Conservation (phyloP, 345 rosid species). For the Lenwebbia sp. region DNA sequence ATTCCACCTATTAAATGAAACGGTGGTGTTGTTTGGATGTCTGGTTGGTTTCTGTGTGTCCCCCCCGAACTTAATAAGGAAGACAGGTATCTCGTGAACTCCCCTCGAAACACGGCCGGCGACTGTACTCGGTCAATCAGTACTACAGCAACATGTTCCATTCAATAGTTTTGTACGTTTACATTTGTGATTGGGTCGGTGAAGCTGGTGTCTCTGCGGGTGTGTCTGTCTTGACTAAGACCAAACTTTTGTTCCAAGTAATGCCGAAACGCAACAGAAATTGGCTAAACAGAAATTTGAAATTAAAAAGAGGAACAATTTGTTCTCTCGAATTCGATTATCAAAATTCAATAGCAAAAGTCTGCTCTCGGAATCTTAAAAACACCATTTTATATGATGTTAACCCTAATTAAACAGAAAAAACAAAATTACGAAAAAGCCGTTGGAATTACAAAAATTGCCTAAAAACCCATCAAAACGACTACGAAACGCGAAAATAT, state of each 20-base stretch:
- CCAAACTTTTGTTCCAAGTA: neutral
- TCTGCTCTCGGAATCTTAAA: no score
- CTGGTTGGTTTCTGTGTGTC: neutral
- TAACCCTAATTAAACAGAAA: no score
- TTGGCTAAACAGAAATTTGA: no score
- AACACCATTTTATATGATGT: no score
- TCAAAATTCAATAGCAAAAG: no score
- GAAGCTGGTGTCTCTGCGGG: neutral
- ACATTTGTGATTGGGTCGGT: neutral
- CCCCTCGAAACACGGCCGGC: neutral
- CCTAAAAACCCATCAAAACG: no score
- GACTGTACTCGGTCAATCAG: neutral
- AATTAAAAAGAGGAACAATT: no score
- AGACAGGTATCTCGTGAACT: neutral
- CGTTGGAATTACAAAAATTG: no score
- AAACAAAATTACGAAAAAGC: no score
- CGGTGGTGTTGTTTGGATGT: neutral
- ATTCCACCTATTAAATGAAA: constrained; percentile 12
- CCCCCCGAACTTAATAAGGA: neutral
- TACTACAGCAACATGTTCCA: neutral
- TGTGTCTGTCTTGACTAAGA: neutral
- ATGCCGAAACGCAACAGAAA: no score
- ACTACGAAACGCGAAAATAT: no score
- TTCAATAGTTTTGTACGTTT: neutral
- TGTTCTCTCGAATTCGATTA: no score